Conservation (phyloP, 768 basidiomycete genomes). For the Pleurotus platypus region DNA sequence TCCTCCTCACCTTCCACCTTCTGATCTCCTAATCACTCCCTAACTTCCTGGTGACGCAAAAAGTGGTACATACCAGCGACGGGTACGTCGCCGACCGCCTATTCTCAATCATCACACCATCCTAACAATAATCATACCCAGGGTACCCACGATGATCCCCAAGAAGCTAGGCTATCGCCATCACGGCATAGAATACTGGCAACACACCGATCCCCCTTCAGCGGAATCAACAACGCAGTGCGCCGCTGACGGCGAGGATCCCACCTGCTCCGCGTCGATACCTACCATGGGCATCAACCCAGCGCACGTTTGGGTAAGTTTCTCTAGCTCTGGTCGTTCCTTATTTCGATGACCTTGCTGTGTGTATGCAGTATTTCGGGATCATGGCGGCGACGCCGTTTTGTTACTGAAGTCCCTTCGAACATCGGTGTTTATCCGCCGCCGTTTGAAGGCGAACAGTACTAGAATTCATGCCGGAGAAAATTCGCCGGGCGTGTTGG, state of each 20-base stretch:
- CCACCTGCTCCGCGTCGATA: conserved; percentile 20
- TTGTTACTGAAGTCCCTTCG: conserved; percentile 4
- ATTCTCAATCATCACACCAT: not conserved
- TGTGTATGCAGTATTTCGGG: conserved; percentile 13
- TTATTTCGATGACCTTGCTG: not conserved
- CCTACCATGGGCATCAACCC: conserved; percentile 19
- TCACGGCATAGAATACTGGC: conserved; percentile 39
- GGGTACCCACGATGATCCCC: conserved; percentile 52
- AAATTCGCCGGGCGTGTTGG: too few relatives aligned
- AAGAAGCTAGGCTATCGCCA: conserved; percentile 47
- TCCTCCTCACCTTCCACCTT: not conserved
- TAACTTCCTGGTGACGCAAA: conserved; percentile 12
- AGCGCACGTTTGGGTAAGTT: conserved; percentile 16
- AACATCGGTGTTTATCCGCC: too few relatives aligned
- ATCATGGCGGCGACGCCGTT: conserved; percentile 13
- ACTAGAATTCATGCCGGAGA: too few relatives aligned
- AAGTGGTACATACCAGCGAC: conserved; percentile 47
- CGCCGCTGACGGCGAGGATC: conserved; percentile 21
- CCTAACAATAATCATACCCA: conserved; percentile 12
- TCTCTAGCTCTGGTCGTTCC: not conserved
- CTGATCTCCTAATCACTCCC: not conserved
- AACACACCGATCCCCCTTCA: conserved; percentile 19
- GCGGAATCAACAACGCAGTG: conserved; percentile 19
- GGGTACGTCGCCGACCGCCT: conserved; percentile 26
- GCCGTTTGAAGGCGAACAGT: too few relatives aligned